Evolutionary conservation across 2,329 filamentous ascomycete species (phyloP).

Genomic region (Fusarium sp.): DNA sequence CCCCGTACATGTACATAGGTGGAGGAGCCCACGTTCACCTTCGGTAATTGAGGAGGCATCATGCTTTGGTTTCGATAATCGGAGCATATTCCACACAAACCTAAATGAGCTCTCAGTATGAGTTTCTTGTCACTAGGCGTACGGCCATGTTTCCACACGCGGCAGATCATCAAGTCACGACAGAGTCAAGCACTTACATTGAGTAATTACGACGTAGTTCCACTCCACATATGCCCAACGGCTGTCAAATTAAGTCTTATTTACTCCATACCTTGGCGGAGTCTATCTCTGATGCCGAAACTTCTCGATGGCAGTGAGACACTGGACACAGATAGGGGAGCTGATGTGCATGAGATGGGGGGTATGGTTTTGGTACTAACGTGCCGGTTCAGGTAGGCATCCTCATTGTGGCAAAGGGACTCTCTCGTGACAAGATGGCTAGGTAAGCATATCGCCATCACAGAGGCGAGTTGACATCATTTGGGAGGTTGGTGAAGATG

Average conservation of each 20-base stretch:
- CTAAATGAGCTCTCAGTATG: slow-evolving; percentile 16
- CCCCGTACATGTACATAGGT: slow-evolving; percentile 20
- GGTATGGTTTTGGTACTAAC: slow-evolving; percentile 29
- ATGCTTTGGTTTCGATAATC: slow-evolving; percentile 20
- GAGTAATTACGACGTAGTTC: not conserved
- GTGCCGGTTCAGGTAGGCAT: slow-evolving; percentile 12
- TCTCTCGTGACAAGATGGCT: slow-evolving; percentile 8
- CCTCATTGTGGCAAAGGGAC: slow-evolving; percentile 21
- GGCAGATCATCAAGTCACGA: slow-evolving; percentile 2
- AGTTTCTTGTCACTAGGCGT: slow-evolving; percentile 6
- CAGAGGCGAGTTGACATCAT: slow-evolving; percentile 25
- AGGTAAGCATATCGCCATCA: slow-evolving; percentile 10
- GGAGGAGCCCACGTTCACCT: slow-evolving; percentile 24
- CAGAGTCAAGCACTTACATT: slow-evolving; percentile 7
- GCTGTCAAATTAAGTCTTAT: slow-evolving; percentile 13
- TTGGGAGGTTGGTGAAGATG: slow-evolving; percentile 20
- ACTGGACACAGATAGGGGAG: slow-evolving; percentile 5
- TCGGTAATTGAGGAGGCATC: slow-evolving; percentile 29
- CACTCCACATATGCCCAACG: slow-evolving; percentile 11
- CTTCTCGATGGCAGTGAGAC: slow-evolving; percentile 4
- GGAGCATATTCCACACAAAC: slow-evolving; percentile 30
- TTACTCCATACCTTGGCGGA: slow-evolving; percentile 5
- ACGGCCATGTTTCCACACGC: slow-evolving; percentile 13
- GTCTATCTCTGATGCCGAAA: slow-evolving; percentile 23
- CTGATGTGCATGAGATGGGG: slow-evolving; percentile 18